Base-by-base conservation (phyloP, 208 protist species). In the Leishmania gerbilli region DNA sequence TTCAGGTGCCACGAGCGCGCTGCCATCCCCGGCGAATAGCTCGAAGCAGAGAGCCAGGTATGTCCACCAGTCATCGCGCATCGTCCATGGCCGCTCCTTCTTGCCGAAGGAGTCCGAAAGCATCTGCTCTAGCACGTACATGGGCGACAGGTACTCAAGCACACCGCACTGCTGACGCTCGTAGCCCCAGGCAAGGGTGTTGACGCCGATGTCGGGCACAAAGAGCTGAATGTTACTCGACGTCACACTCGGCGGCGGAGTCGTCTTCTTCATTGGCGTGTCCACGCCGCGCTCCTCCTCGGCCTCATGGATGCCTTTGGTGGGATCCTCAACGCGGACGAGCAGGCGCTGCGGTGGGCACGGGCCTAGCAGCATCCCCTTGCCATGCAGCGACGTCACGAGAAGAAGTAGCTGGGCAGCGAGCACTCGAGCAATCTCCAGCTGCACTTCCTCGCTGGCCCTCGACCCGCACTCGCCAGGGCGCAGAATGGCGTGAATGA, bases 141-240 rank as follows among this genome's bases (percentile, higher is more conserved):
- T 40, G 21, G 91, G 92, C 1, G 94, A 77, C 40, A 97, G 77
- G 81, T 96, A 97, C 90, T 97, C 92, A 19, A 97, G 79, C 49
- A 95, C 91, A 74, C 94, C 92, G 72, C 88, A 92, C 87, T 97
- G 94, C 86, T 97, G 94, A 21, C 92, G 89, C 81, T 95, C 91
- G 84, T 94, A 97, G 71, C 87, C 82, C 92, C 92, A 97, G 9
- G 91, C 86, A 68, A 85, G 67, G 42, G 91, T 89, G 76, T 91
- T 89, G 76, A 96, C 83, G 67, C 92, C 92, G 47, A 95, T 76
- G 58, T 89, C 87, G 27, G 87, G 86, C 76, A 95, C 84, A 69
- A 95, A 91, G 27, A 97, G 79, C 75, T 94, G 90, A 49, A 96
- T 86, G 79, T 88, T 74, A 47, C 86, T 64, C 71, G 86, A 90